Evolutionary conservation across 805 yeast genomes (phyloP), one percentile per base, ranked within the genome.

Genomic region (Pichia nanzhaoensis): DNA sequence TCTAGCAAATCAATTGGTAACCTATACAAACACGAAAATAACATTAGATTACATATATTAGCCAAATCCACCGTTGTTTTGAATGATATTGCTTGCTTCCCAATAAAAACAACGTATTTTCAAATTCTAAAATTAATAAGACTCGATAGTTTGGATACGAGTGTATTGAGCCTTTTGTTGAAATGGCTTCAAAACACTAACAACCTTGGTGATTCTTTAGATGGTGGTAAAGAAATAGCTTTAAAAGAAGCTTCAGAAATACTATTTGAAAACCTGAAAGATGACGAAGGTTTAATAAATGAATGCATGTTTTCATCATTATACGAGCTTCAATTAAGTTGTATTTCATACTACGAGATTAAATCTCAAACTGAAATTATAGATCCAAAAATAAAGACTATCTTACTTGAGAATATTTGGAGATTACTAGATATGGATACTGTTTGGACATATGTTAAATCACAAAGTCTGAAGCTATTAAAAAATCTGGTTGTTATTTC

Each of bases 171-270:
- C 4, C 33, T 47, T 6, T 48, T 78, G 19, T 67, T 65, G 1
- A 48, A 51, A 5, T 68, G 69, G 55, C 69, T 76, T 34, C 46
- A 67, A 4, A 39, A 50, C 0, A 61, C 69, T n/a, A 58, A 59
- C 39, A 39, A 53, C 0, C 58, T 67, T 14, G 39, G 39, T 4
- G 28, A 19, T 5, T 52, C 56, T 19, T 53, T 71, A 16, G 70
- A 75, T 56, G 84, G 84, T 2, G 64, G 75, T 9, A 70, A 68
- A 44, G 80, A 77, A 48, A 55, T 78, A 17, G 67, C 75, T 16
- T 42, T 76, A 21, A 61, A 69, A 14, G 55, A 56, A 2, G 49
- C 69, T 9, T 51, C 60, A 8, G 39, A 46, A 2, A 40, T 73
- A 4, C 51, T 77, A 12, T 50, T 71, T 4, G 34, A 52, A 12